phyloP scores from a whole-genome alignment of 163 green algal genomes.

The Volvox carteri region DNA sequence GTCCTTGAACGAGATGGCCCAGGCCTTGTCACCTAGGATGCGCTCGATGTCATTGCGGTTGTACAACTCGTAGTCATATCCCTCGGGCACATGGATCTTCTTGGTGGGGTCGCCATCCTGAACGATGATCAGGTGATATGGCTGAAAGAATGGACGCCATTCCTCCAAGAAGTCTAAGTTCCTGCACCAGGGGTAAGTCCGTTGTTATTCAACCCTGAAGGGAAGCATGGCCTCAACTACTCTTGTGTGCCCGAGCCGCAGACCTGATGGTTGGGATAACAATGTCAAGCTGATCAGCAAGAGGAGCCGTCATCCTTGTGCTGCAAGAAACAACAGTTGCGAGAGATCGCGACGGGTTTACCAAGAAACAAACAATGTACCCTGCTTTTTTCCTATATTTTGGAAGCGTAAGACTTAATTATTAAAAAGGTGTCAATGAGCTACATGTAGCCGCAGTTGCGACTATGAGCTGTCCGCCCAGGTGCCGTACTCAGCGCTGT shows the following conservation, averaged over 20 bases:
- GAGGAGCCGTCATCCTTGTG: neutral
- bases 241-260: neutral
- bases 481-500: neutral
- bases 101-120: constrained; percentile 92
- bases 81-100: constrained; percentile 80
- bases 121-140: constrained; percentile 97
- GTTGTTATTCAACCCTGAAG: neutral
- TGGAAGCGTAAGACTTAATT: too few species aligned
- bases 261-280: constrained; percentile 27
- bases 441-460: too few species aligned
- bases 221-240: neutral
- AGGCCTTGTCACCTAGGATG: constrained; percentile 93
- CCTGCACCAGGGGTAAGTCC: neutral
- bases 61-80: constrained; percentile 96
- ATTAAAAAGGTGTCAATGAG: too few species aligned
- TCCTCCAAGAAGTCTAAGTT: constrained; percentile 88
- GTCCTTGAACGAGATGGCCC: constrained; percentile 97
- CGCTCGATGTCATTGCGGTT: constrained; percentile 96
- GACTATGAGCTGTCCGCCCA: too few species aligned
- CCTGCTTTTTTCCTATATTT: too few species aligned
- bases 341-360: neutral
- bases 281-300: constrained; percentile 28
- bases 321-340: neutral
- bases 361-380: neutral
- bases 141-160: constrained; percentile 94